Conservation (phyloP, 768 basidiomycete genomes). For the Gloeostereum incarnatum region DNA sequence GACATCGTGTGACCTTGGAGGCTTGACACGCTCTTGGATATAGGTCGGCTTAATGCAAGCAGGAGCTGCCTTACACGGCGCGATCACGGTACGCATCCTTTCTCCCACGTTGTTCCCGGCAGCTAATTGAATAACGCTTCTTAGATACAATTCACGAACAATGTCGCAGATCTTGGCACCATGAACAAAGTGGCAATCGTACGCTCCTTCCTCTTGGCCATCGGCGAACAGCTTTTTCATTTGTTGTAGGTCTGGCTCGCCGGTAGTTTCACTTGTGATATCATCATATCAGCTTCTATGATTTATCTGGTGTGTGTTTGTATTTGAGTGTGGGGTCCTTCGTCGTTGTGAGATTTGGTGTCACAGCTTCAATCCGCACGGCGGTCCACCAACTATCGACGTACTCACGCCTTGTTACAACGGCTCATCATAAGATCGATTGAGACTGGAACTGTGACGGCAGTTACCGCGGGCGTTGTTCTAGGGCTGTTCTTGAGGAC, state of each 20-base stretch:
- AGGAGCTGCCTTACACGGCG: neutral
- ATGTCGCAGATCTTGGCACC: too few species aligned
- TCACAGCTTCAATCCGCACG: neutral
- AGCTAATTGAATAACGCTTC: too few species aligned
- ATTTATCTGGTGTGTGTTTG: slow-evolving; percentile 7
- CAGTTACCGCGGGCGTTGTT: neutral
- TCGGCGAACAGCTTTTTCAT: too few species aligned
- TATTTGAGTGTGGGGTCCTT: neutral
- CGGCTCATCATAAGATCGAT: neutral
- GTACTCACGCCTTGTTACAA: neutral
- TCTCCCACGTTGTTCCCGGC: too few species aligned
- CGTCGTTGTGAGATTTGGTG: neutral
- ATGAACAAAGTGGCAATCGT: too few species aligned
- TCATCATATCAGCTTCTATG: slow-evolving; percentile 10
- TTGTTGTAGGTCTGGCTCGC: slow-evolving; percentile 9
- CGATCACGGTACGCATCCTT: neutral
- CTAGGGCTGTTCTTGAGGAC: neutral
- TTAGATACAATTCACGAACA: too few species aligned
- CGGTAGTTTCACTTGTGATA: slow-evolving; percentile 6
- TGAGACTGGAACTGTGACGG: slow-evolving; percentile 3
- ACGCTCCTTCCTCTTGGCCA: too few species aligned
- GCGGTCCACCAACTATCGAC: neutral
- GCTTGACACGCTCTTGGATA: neutral
- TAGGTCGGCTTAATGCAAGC: neutral
- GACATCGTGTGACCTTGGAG: neutral